These are phyloP conservation scores for Phytopythium helicoides DNA, from an alignment of 352 stramenopile genomes.

Conservation along the genomic window DNA sequence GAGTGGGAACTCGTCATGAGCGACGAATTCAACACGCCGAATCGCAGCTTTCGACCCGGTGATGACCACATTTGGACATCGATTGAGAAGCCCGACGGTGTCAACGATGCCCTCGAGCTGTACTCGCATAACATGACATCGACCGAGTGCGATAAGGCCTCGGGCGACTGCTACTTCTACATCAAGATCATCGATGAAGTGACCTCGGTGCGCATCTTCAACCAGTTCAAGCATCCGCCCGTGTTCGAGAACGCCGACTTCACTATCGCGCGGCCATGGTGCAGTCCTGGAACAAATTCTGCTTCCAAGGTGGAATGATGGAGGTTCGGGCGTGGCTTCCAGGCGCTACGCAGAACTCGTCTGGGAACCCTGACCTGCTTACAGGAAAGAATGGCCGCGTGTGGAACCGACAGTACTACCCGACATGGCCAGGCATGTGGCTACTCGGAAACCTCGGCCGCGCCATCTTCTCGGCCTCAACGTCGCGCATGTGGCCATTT, in stretches of 20 bases:
- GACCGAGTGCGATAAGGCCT: slow-evolving; percentile 22
- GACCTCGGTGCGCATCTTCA: slow-evolving; percentile 20
- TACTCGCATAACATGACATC: slow-evolving; percentile 77
- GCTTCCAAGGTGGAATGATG: slow-evolving; percentile 89
- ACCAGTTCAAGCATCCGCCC: slow-evolving; percentile 20
- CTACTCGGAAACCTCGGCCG: slow-evolving; percentile 92
- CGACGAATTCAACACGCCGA: slow-evolving; percentile 84
- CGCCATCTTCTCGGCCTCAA: slow-evolving; percentile 89
- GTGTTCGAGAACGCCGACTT: slow-evolving; percentile 17
- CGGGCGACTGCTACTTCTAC: slow-evolving; percentile 29
- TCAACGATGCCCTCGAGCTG: slow-evolving; percentile 79
- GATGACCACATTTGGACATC: slow-evolving; percentile 87
- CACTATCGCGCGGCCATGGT: slow-evolving; percentile 73
- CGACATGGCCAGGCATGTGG: slow-evolving; percentile 91
- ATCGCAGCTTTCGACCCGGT: slow-evolving; percentile 77
- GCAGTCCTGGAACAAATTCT: slow-evolving; percentile 93
- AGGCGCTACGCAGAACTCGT: slow-evolving; percentile 53
- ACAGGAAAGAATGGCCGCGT: slow-evolving; percentile 21
- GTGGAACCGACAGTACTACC: slow-evolving; percentile 62
- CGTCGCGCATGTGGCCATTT: slow-evolving; percentile 93
- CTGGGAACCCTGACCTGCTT: slow-evolving; percentile 38
- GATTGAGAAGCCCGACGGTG: slow-evolving; percentile 89
- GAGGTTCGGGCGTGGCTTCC: slow-evolving; percentile 87
- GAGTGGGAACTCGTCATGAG: slow-evolving; percentile 67
- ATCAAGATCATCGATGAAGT: slow-evolving; percentile 29